A percentile compares a stretch with the other conserved stretches of the same genome.
Evolutionary conservation across 352 stramenopile species (phyloP).

Genomic region (Pythium myriotylum): DNA sequence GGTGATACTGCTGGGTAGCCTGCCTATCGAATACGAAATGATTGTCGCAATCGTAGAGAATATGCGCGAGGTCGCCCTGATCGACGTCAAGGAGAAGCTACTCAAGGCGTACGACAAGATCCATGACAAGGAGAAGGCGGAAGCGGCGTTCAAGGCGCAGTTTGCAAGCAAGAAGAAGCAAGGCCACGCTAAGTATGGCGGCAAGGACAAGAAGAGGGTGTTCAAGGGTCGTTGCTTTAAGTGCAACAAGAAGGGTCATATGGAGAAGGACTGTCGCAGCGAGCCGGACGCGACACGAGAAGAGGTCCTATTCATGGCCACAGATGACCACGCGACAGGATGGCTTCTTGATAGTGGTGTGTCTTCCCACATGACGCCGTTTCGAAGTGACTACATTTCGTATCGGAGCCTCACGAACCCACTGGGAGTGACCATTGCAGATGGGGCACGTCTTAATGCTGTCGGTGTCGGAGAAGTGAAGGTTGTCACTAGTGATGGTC

Average conservation of each 20-base stretch:
- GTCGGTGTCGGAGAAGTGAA: background rate
- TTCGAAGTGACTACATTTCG: background rate
- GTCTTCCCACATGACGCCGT: conserved; percentile 8
- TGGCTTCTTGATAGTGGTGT: conserved; percentile 10
- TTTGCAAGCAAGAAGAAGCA: no score
- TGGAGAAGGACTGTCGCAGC: background rate
- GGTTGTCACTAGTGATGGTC: background rate
- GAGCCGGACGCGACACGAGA: no score
- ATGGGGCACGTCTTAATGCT: background rate
- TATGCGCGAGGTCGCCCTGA: background rate
- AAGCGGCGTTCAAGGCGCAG: no score
- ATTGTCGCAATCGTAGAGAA: conserved; percentile 10
- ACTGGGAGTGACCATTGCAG: background rate
- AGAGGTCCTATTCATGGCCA: background rate
- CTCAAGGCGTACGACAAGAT: conserved; percentile 6
- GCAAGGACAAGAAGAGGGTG: background rate
- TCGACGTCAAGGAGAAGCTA: conserved; percentile 20
- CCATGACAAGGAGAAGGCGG: background rate
- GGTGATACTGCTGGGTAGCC: conserved; percentile 29
- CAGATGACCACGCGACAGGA: background rate
- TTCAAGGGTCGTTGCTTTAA: conserved; percentile 2
- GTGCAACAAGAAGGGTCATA: conserved; percentile 10
- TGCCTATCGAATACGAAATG: conserved; percentile 28
- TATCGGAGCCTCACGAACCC: background rate
- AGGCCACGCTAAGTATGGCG: background rate